Evolutionary conservation across 148 eudicot species (phyloP).

Genomic region (Rhododendron henanense): DNA sequence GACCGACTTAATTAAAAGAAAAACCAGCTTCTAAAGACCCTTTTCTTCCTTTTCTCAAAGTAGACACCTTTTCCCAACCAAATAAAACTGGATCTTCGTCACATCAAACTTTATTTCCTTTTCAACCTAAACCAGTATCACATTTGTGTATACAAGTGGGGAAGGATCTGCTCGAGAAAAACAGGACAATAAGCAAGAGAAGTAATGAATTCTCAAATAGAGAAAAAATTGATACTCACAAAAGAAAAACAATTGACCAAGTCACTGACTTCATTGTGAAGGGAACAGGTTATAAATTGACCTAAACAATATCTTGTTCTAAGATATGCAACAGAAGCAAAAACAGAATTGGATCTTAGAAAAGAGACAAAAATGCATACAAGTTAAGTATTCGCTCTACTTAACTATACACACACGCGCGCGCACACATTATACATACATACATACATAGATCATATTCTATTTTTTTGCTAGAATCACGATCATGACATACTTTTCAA

Average conservation of each 20-base stretch:
- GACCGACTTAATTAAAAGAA: neutral
- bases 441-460: neutral
- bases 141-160: neutral
- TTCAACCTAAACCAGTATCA: neutral
- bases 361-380: neutral
- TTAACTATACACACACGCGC: neutral
- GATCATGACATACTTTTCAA: neutral
- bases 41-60: neutral
- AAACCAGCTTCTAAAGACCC: neutral
- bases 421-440: neutral
- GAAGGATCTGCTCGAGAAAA: neutral
- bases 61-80: neutral
- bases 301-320: neutral
- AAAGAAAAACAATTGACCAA: neutral
- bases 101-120: neutral
- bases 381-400: neutral
- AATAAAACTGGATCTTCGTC: neutral
- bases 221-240: neutral
- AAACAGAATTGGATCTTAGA: neutral
- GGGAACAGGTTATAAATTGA: neutral
- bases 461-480: neutral
- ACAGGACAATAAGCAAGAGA: neutral
- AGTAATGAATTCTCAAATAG: neutral
- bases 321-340: neutral
- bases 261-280: neutral